Conservation (phyloP, 164 flowering plant genomes). For the Hamamelis virginiana region DNA sequence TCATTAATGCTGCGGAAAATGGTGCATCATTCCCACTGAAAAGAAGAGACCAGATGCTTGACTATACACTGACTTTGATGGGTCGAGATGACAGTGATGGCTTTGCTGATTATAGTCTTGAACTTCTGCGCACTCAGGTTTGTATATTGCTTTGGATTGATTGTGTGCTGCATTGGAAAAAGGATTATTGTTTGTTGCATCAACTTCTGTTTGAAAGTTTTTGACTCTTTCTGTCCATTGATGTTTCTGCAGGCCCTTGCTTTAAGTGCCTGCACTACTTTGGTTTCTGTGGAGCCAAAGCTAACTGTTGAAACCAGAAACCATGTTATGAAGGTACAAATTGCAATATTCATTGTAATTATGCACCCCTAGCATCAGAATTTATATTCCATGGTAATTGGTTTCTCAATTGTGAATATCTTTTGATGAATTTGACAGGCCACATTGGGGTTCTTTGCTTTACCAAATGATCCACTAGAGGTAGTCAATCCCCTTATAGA, state of each 20-base stretch:
- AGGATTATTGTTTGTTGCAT: not conserved
- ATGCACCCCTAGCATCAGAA: not conserved
- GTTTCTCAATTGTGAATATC: not conserved
- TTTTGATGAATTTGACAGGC: conserved; percentile 60
- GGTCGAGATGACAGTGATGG: conserved; percentile 80
- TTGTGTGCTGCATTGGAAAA: not conserved
- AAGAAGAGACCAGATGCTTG: conserved; percentile 81
- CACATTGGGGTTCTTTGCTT: conserved; percentile 87
- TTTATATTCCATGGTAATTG: not conserved
- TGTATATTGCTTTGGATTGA: conserved; percentile 6
- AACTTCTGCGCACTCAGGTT: conserved; percentile 89
- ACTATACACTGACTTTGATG: conserved; percentile 91
- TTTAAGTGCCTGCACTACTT: conserved; percentile 89
- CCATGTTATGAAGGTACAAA: conserved; percentile 79
- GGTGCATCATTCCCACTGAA: conserved; percentile 88
- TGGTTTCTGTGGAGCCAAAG: conserved; percentile 96
- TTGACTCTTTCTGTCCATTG: conserved; percentile 9
- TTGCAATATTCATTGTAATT: not conserved
- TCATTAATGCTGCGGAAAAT: conserved; percentile 85
- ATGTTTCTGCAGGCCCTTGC: conserved; percentile 65
- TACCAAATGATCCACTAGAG: conserved; percentile 80
- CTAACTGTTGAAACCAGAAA: conserved; percentile 83
- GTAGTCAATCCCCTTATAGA: conserved; percentile 77
- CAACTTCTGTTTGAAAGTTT: not conserved
- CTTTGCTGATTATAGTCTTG: conserved; percentile 60